Base-by-base conservation (phyloP, 2,329 filamentous ascomycete species). In the Allantophomopsis cytisporea region DNA sequence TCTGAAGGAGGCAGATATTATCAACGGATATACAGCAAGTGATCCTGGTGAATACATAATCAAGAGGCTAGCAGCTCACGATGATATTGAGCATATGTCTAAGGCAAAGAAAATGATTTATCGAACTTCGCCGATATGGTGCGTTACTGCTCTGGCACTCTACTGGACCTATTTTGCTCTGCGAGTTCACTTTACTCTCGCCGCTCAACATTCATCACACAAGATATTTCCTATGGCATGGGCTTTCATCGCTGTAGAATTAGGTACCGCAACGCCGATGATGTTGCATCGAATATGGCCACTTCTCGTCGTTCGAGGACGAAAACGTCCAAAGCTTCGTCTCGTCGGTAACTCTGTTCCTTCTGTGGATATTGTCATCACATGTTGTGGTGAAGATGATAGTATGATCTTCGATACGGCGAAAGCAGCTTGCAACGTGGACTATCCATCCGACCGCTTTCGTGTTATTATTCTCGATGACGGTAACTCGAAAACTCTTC, bases 391-490 rank as follows among this genome's bases (percentile, higher is more conserved):
- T 12, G 73, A 77, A 48, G 65, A 71, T 1, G 59, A 68, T 31
- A 68, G 73, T 12, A 55, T 76, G 2, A 65, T 76, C 2, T 54
- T 76, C 37, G 70, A 76, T 45, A 77, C 73, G 1, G 61, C 70
- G 7, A 62, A 64, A n/a, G 72, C 64, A 3, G 68, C 72, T 2
- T 71, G 66, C 45, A 60, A 63, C 17, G 47, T 71, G 5, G 70
- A 77, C 46, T 77, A 76, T 44, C 73, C 73, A 0, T 46, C 44
- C 1, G 61, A 70, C 23, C 60, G 62, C 1, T 75, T 67, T 51
- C 62, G 72, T 11, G 67, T 77, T 3, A 60, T 73, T 10, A 53
- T 77, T 6, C 57, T 74, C 3, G 73, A 77, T 37, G 73, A 77
- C 45, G 71, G 65, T 20, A 48, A 48, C 70, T 66, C 58, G 23